Evolutionary conservation across 2,329 filamentous ascomycete genomes (phyloP), one percentile per base, ranked within the genome.

Genomic region (Microcyclosporella mali): DNA sequence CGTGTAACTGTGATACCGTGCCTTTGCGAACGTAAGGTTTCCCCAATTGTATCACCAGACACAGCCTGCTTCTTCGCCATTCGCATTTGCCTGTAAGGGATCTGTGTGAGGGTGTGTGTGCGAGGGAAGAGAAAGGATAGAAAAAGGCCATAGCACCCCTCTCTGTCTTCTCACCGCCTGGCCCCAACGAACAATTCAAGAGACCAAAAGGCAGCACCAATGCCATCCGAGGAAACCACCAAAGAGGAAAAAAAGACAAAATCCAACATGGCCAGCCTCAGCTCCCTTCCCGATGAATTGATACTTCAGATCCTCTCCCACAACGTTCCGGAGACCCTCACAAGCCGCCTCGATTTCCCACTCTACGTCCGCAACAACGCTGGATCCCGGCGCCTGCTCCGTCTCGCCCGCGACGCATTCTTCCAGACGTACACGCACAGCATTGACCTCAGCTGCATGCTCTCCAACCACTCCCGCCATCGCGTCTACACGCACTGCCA

Each of bases 221-320:
- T n/a, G 8, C n/a, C 28, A 8, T 29, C 28, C 28, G n/a, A 29
- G 9, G 28, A 29, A 29, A 29, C 28, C 9, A 29, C 28, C 8
- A n/a, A n/a, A n/a, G n/a, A n/a, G n/a, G n/a, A 29, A 29, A 29
- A 29, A 29, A 29, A 29, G n/a, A 29, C 28, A 29, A 8, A 8
- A 29, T 29, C 31, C 27, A 40, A 33, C 30, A 43, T 43, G 41
- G 34, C 41, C 6, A 33, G 14, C 32, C 18, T 39, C 36, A 38
- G 25, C 41, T 27, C 32, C 31, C 37, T 44, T 15, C 41, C 41
- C n/a, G 36, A 44, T 29, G 41, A 44, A 36, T 30, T 44, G 14
- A 30, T 44, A 10, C 29, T 33, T 21, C 36, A 39, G 12, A 44
- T 44, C 41, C 37, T 44, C 36, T 33, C 35, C 36, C 37, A 44